phyloP scores from a whole-genome alignment of 495 filamentous ascomycete genomes.

The Cercophora sp. region DNA sequence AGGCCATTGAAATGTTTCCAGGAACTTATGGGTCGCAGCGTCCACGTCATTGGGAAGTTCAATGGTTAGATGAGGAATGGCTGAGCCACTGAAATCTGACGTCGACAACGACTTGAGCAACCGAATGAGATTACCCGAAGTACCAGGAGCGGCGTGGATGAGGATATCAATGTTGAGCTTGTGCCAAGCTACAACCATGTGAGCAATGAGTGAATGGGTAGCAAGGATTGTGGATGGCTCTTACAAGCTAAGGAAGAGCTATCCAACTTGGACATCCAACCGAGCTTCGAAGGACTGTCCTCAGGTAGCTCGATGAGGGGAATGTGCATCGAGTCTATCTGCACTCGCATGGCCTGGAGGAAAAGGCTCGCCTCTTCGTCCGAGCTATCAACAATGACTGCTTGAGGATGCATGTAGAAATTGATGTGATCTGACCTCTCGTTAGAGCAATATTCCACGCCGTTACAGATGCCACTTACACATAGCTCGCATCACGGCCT shows the following conservation, averaged over 20 bases:
- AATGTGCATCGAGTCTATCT: slow-evolving; percentile 37
- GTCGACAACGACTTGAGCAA: slow-evolving; percentile 66
- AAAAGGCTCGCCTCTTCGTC: slow-evolving; percentile 52
- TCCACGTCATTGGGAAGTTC: slow-evolving; percentile 71
- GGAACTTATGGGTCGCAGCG: slow-evolving; percentile 51
- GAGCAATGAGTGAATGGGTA: too few species aligned
- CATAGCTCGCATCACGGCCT: slow-evolving; percentile 35
- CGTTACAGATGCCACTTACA: slow-evolving; percentile 24
- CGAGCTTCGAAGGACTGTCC: slow-evolving; percentile 53
- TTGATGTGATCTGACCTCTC: slow-evolving; percentile 42
- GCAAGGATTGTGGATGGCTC: too few species aligned
- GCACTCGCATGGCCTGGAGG: slow-evolving; percentile 45
- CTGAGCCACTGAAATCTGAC: slow-evolving; percentile 67
- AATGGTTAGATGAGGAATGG: slow-evolving; percentile 67
- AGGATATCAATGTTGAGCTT: slow-evolving; percentile 69
- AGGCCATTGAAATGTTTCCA: slow-evolving; percentile 63
- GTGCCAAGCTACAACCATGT: slow-evolving; percentile 81
- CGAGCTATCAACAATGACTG: slow-evolving; percentile 49
- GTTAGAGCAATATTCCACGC: slow-evolving; percentile 11
- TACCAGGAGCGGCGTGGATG: slow-evolving; percentile 63
- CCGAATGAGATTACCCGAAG: slow-evolving; percentile 67
- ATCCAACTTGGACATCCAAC: slow-evolving; percentile 75
- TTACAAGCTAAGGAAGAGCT: slow-evolving; percentile 64
- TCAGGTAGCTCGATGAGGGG: slow-evolving; percentile 66
- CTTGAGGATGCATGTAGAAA: slow-evolving; percentile 56